These are phyloP conservation scores for Fusarium goolgardi DNA, from an alignment of 2,329 filamentous ascomycete species.

Conservation along the genomic window DNA sequence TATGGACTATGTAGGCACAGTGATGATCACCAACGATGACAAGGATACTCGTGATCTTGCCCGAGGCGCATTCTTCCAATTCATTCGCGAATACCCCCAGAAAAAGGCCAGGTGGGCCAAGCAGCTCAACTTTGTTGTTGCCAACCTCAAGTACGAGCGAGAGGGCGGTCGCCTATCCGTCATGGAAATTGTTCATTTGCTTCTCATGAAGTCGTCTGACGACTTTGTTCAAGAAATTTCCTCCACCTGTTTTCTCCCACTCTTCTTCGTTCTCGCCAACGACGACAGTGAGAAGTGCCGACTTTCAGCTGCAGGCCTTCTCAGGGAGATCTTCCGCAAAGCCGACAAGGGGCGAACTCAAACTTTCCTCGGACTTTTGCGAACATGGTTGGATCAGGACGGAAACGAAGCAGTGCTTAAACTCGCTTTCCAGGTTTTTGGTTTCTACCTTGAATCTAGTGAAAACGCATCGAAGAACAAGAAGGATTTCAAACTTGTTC, in stretches of 20 bases:
- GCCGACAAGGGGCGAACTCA: conserved; percentile 78
- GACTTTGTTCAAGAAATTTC: conserved; percentile 86
- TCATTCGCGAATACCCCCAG: conserved; percentile 93
- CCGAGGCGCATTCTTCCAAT: conserved; percentile 91
- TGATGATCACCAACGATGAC: conserved; percentile 97
- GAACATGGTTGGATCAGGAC: conserved; percentile 79
- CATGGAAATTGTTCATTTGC: conserved; percentile 87
- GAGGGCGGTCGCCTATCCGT: conserved; percentile 90
- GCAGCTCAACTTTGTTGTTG: conserved; percentile 87
- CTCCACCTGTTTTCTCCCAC: conserved; percentile 83
- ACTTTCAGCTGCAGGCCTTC: conserved; percentile 80
- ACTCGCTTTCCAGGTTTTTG: conserved; percentile 83
- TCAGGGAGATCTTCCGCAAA: conserved; percentile 83
- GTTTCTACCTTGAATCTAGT: conserved; percentile 81
- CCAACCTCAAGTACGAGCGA: conserved; percentile 91
- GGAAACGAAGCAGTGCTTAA: conserved; percentile 77
- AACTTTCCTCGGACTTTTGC: conserved; percentile 77
- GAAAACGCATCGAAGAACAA: conserved; percentile 69
- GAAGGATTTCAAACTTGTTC: conserved; percentile 74
- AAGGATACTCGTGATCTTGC: conserved; percentile 88
- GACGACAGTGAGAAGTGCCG: conserved; percentile 89
- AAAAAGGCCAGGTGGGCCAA: conserved; percentile 89
- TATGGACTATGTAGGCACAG: conserved; percentile 85
- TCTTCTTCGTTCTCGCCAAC: conserved; percentile 87
- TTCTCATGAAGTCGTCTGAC: conserved; percentile 86